These are phyloP conservation scores for Emergomyces pasteurianus DNA, from an alignment of 2,329 filamentous ascomycete genomes.

Conservation along the genomic window DNA sequence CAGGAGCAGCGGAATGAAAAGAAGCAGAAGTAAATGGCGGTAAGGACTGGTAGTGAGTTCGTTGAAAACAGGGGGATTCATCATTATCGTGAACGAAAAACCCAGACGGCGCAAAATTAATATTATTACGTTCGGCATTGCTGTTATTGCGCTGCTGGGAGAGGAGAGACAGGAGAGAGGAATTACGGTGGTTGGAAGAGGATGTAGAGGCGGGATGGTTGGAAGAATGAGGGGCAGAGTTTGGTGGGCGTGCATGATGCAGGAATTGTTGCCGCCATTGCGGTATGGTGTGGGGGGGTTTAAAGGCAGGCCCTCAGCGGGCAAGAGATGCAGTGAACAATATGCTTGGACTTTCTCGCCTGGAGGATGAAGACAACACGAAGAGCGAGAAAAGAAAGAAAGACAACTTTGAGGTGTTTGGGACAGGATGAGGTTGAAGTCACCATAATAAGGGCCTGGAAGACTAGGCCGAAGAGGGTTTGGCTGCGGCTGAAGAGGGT, in stretches of 20 bases:
- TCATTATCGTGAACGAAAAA: not conserved
- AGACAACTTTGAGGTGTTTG: not conserved
- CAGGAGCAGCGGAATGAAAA: not conserved
- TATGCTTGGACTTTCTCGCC: slow-evolving; percentile 1
- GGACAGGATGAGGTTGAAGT: not conserved
- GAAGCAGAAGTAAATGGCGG: not conserved
- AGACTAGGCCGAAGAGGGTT: not conserved
- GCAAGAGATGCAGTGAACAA: not conserved
- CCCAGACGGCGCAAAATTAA: not conserved
- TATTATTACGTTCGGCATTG: not conserved
- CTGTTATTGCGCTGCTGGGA: not conserved
- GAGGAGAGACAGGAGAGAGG: not conserved
- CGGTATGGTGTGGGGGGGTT: slow-evolving; percentile 5
- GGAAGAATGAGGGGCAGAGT: not conserved
- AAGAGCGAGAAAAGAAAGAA: not conserved
- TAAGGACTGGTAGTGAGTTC: not conserved
- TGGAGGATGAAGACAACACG: not conserved
- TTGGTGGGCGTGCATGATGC: not conserved
- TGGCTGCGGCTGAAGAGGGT: not conserved
- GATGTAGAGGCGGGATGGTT: not conserved
- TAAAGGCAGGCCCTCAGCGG: slow-evolving; percentile 3
- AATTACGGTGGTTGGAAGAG: slow-evolving; percentile 7
- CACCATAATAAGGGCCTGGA: not conserved
- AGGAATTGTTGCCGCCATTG: slow-evolving; percentile 4
- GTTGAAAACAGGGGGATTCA: not conserved